A percentile compares a stretch with the other conserved stretches of the same genome.
Evolutionary conservation across 2,329 filamentous ascomycete genomes (phyloP).

Genomic region (Alternaria gaisen): DNA sequence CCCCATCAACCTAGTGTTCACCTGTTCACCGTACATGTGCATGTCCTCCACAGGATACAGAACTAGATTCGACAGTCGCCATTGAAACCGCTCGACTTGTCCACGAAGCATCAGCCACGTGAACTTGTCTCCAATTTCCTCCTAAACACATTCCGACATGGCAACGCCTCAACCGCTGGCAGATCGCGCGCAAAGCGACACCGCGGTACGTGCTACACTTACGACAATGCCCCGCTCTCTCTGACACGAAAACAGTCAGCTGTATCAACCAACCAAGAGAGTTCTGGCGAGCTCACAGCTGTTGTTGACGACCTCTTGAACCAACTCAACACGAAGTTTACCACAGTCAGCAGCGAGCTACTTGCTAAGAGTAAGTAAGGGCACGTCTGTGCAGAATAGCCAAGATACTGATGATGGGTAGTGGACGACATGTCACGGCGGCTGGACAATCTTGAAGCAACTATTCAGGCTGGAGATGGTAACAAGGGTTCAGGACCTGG

Average conservation of each 20-base stretch:
- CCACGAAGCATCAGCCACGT: not conserved
- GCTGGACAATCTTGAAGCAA: constrained; percentile 82
- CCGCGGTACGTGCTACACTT: constrained; percentile 23
- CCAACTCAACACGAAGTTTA: constrained; percentile 85
- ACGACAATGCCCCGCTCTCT: not conserved
- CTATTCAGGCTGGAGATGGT: constrained; percentile 67
- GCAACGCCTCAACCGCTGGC: constrained; percentile 28
- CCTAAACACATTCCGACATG: constrained; percentile 23
- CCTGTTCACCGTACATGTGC: not conserved
- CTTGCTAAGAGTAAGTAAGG: constrained; percentile 79
- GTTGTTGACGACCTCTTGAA: constrained; percentile 89
- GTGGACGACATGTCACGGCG: constrained; percentile 95
- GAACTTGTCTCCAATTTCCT: not conserved
- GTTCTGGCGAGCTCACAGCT: constrained; percentile 70
- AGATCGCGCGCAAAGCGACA: constrained; percentile 37
- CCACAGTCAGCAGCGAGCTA: constrained; percentile 83
- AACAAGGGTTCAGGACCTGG: constrained; percentile 37
- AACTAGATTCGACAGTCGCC: not conserved
- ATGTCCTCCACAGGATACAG: not conserved
- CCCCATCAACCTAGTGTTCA: constrained; percentile 21
- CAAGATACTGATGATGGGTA: constrained; percentile 48
- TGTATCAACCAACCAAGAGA: constrained; percentile 34
- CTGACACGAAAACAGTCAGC: constrained; percentile 22
- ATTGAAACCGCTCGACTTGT: not conserved
- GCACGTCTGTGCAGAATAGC: not conserved